Base-by-base conservation (phyloP, 2,329 filamentous ascomycete species). In the Lecanoromycetidae sp. region DNA sequence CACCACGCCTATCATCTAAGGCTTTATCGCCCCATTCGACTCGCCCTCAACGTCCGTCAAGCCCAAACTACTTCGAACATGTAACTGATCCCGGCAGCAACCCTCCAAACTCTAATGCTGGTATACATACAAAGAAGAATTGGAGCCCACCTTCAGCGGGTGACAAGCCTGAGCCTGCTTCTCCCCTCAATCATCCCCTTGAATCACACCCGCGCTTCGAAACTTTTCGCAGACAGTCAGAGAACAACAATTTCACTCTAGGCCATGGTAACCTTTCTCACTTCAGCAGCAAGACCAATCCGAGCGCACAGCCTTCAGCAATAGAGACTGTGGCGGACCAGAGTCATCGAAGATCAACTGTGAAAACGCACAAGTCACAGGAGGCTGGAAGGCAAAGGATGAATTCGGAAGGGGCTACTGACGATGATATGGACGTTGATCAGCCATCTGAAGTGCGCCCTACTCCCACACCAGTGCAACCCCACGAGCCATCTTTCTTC, bases 31-130 rank as follows among this genome's bases (percentile, higher is more conserved):
- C 79, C 8, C 55, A 56, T 26, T 27, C 46, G 20, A 44, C 51
- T 23, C 50, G 52, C 52, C 55, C 61, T 54, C 53, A 54, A 35
- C 57, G 59, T 41, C 58, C 63, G 17, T 62, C 72, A 20, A 90
- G 85, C 60, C 85, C 87, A 10, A 93, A 88, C 61, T 94, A 94
- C 64, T 94, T 94, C 61, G 84, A 84, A 47, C 76, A 93, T 50
- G 70, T 79, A 25, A 80, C 87, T 35, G 59, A 56, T 49, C 62
- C 76, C 17, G 64, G 67, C 37, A 70, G 66, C 46, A 79, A 84
- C 52, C 70, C 75, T 20, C 74, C 79, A 52, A 79, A 81, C 44
- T 82, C 80, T 2, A 69, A 66, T 52, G 65, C 66, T 20, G 45
- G 38, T 8, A 75, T 72, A 4, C 70, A 83, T 52, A 72, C 79